Evolutionary conservation across 2,329 filamentous ascomycete species (phyloP).

Genomic region (Aaosphaeria arxii): DNA sequence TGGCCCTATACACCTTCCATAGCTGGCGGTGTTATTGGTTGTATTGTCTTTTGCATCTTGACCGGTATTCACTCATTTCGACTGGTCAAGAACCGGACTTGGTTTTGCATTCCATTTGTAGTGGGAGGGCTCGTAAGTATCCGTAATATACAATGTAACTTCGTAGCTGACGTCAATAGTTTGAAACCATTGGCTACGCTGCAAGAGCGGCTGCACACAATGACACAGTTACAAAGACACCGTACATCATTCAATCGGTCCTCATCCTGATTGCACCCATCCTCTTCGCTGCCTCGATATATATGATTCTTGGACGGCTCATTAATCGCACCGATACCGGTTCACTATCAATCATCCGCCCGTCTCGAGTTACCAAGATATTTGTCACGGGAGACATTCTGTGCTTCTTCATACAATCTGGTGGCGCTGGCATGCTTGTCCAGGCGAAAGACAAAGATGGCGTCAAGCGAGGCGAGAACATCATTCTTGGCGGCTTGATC

Average conservation of each 20-base stretch:
- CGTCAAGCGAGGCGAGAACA: constrained; percentile 44
- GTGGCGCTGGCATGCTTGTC: constrained; percentile 45
- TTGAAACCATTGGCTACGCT: constrained; percentile 41
- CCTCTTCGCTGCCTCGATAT: constrained; percentile 47
- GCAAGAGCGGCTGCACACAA: constrained; percentile 35
- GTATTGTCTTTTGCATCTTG: constrained; percentile 46
- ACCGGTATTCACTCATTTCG: constrained; percentile 44
- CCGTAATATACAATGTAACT: too few relatives aligned
- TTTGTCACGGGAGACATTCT: constrained; percentile 57
- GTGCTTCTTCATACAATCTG: constrained; percentile 51
- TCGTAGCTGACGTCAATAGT: constrained; percentile 12
- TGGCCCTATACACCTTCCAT: constrained; percentile 47
- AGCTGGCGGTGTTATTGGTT: constrained; percentile 46
- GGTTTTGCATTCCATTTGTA: constrained; percentile 52
- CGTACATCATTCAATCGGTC: constrained; percentile 40
- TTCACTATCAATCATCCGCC: constrained; percentile 42
- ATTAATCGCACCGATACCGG: constrained; percentile 42
- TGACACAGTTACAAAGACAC: constrained; percentile 25
- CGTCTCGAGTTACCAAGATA: constrained; percentile 50
- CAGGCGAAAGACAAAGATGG: constrained; percentile 17
- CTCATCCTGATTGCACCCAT: constrained; percentile 44
- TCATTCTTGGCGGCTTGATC: constrained; percentile 57
- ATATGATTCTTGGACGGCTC: constrained; percentile 46
- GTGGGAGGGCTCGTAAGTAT: constrained; percentile 49
- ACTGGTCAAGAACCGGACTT: constrained; percentile 44